Base-by-base conservation (phyloP, 2,329 filamentous ascomycete species). In the Talaromyces sp. region DNA sequence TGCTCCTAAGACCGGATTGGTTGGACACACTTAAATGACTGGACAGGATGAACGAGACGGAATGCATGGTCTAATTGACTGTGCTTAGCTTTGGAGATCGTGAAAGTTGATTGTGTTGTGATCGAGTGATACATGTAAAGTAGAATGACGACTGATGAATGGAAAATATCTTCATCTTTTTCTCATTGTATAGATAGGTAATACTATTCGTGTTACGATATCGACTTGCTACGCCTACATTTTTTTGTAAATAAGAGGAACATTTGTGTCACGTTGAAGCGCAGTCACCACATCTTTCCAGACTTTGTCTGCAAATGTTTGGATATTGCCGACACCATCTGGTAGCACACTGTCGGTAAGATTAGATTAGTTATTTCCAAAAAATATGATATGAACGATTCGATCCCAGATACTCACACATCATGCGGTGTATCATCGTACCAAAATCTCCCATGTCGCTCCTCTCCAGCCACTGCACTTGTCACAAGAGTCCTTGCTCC, bases 391-490 rank as follows among this genome's bases (percentile, higher is more conserved):
- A 11, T 22, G 16, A 11, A 19, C 8, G n/a, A 22, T 14, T 31
- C 27, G 27, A 31, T 31, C 7, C 27, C 27, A 31, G 58, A 19
- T 37, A 59, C 62, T 63, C 37, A 63, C 62, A 49, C 31, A 13
- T 49, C 49, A 57, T 63, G 62, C 4, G 59, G 19, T 49, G 37
- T 52, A 33, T 63, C 62, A 16, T 63, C 62, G 8, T 47, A 63
- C 62, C 62, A 59, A 24, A 63, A 63, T 19, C 31, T 63, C 3
- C 62, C 62, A 49, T 63, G 62, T 49, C 31, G 11, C 41, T 59
- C 41, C 13, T 13, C n/a, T n/a, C 39, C 52, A 37, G 19, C 31
- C 27, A 49, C 2, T 27, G 50, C 41, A 22, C 62, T 52, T 10
- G 24, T 59, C 19, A 63, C 52, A n/a, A 63, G 41, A 33, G 62